Percentiles rank a stretch among this genome's conserved stretches.
Evolutionary conservation across 257 asterid species (phyloP).

Genomic region (Euphrasia confusa): DNA sequence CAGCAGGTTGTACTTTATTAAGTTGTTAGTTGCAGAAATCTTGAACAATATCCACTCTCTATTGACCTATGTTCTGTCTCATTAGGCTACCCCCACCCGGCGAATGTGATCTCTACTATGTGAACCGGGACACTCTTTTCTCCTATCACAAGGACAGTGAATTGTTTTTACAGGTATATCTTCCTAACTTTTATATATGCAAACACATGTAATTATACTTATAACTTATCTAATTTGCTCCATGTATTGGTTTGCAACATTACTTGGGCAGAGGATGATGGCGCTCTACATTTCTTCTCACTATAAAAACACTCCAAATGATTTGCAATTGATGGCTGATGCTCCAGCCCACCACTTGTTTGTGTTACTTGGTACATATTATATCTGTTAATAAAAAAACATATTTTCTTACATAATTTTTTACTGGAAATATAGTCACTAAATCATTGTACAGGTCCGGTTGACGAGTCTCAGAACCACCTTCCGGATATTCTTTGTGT

Average conservation of each 20-base stretch:
- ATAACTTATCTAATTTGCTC: slow-evolving; percentile 14
- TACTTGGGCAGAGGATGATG: slow-evolving; percentile 83
- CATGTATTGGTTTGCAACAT: slow-evolving; percentile 12
- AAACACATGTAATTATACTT: neutral
- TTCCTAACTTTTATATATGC: slow-evolving; percentile 6
- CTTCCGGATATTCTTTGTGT: slow-evolving; percentile 96
- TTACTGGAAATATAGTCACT: slow-evolving; percentile 17
- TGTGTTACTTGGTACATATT: slow-evolving; percentile 77
- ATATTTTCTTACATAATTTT: neutral
- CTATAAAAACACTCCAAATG: slow-evolving; percentile 93
- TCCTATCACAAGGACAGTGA: slow-evolving; percentile 87
- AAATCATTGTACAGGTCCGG: slow-evolving; percentile 63
- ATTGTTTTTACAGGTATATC: slow-evolving; percentile 70
- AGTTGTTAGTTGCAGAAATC: slow-evolving; percentile 10
- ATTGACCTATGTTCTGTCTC: slow-evolving; percentile 24
- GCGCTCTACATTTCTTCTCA: slow-evolving; percentile 96
- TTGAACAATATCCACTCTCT: slow-evolving; percentile 6
- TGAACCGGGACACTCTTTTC: slow-evolving; percentile 91
- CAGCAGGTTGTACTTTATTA: slow-evolving; percentile 46
- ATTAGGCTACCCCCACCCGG: slow-evolving; percentile 67
- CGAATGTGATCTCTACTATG: slow-evolving; percentile 90
- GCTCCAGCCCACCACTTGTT: slow-evolving; percentile 99
- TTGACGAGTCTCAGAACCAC: slow-evolving; percentile 75
- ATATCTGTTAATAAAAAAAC: neutral
- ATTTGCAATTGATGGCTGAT: slow-evolving; percentile 94